Base-by-base conservation (phyloP, 2,329 filamentous ascomycete species). In the Exophiala oligosperma region DNA sequence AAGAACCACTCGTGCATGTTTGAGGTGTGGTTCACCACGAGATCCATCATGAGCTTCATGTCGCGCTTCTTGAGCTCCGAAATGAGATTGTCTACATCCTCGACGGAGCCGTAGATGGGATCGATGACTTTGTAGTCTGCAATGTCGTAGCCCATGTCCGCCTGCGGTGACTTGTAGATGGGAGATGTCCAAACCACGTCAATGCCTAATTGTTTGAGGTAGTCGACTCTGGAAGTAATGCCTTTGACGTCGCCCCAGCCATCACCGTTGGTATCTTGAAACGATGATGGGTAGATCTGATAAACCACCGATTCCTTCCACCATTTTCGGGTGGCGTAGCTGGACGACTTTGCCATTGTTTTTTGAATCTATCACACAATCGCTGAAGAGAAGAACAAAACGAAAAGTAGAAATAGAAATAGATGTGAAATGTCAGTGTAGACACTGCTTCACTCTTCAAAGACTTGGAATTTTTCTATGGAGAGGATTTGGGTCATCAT, bases 191-290 rank as follows among this genome's bases (percentile, higher is more conserved):
- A 87, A 21, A 87, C 76, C n/a, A 84, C 79, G 61, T 86, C 82
- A 1, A 84, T 76, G 0, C 86, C 87, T 0, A 89, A 76, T 2
- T 82, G 75, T 52, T 82, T 77, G 49, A 89, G 76, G 67, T 89
- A 86, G 68, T 87, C 84, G 1, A 89, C 72, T 67, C 87, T 80
- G 8, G 82, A 83, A 11, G 85, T 83, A 52, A 89, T 83, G 11
- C 86, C 86, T 1, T 79, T 80, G 35, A 89, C 79, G 66, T 89
- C 85, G 2, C 86, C 86, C 74, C 84, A 82, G 40, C 87, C 86
- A 60, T 76, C 73, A 52, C 73, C 65, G 59, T 76, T 76, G 28
- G 70, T 73, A 61, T 83, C 81, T 59, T 67, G 64, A 69, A 82
- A 85, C 0, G 81, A 83, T 0, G 82, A 77, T 1, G 83, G 83